A percentile compares a stretch with the other conserved stretches of the same genome.
Evolutionary conservation across 306 rosid genomes (phyloP).

Genomic region (Canavalia gladiata): DNA sequence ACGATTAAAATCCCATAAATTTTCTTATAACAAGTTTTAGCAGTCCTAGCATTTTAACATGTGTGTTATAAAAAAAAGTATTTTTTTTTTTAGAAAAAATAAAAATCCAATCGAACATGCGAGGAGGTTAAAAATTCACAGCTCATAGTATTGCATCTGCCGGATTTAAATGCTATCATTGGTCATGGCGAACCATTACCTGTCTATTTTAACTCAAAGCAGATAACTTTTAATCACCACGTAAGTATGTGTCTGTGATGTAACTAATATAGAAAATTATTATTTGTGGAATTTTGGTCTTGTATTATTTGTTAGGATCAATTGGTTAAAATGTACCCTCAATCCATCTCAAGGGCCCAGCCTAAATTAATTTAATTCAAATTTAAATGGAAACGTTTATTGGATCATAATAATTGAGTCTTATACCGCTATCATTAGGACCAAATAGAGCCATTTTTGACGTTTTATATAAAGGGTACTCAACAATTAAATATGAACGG

Average conservation of each 20-base stretch:
- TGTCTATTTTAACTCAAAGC: conserved; percentile 38
- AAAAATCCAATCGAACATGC: conserved; percentile 1
- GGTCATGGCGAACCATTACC: conserved; percentile 19
- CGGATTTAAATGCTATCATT: conserved; percentile 24
- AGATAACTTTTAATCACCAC: conserved; percentile 48
- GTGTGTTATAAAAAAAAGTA: not conserved
- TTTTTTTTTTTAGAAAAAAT: not conserved
- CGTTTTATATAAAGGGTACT: not conserved
- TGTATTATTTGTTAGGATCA: conserved; percentile 43
- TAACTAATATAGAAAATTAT: conserved; percentile 30
- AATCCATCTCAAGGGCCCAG: conserved; percentile 53
- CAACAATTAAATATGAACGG: not conserved
- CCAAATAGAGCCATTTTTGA: conserved; percentile 36
- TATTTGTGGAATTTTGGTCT: conserved; percentile 24
- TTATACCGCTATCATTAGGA: conserved; percentile 38
- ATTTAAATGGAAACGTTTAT: conserved; percentile 14
- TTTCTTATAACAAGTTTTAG: not conserved
- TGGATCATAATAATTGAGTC: conserved; percentile 40
- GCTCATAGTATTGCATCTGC: conserved; percentile 45
- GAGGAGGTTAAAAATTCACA: conserved; percentile 43
- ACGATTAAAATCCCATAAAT: too few species aligned
- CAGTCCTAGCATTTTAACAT: not conserved
- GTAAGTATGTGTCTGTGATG: conserved; percentile 41
- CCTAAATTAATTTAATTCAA: conserved; percentile 13
- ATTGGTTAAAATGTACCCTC: conserved; percentile 47